These are phyloP conservation scores for Sporothrix humicola DNA, from an alignment of 2,329 filamentous ascomycete species.

Conservation along the genomic window DNA sequence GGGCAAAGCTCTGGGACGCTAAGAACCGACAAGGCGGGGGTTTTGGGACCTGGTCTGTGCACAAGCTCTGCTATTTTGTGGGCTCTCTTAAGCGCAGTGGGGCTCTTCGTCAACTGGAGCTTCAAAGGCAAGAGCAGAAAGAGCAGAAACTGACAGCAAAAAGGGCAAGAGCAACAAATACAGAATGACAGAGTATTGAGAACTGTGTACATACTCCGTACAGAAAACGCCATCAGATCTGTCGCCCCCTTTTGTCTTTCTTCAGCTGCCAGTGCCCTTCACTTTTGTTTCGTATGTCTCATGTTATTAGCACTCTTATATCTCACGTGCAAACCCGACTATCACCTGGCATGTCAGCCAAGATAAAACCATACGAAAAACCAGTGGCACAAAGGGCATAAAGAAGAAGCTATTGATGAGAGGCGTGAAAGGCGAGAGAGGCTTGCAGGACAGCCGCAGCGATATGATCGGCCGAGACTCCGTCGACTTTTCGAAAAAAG, in stretches of 20 bases:
- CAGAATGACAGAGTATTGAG: no score
- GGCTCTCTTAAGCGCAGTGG: background rate
- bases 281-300: background rate
- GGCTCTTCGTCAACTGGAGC: no score
- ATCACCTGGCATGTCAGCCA: background rate
- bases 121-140: no score
- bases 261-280: conserved; percentile 6
- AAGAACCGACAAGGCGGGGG: conserved; percentile 27
- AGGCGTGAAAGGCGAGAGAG: background rate
- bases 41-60: conserved; percentile 10
- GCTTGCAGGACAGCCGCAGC: background rate
- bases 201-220: no score
- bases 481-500: background rate
- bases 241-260: conserved; percentile 16
- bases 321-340: background rate
- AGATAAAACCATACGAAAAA: background rate
- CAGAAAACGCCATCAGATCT: background rate
- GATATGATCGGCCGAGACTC: conserved; percentile 17
- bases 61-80: conserved; percentile 24
- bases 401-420: background rate
- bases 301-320: background rate
- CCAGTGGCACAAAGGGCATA: background rate
- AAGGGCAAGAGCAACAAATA: no score
- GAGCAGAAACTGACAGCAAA: no score
- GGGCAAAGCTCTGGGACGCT: conserved; percentile 23